phyloP scores from a whole-genome alignment of 2,329 filamentous ascomycete genomes.

The Penicillium freii region DNA sequence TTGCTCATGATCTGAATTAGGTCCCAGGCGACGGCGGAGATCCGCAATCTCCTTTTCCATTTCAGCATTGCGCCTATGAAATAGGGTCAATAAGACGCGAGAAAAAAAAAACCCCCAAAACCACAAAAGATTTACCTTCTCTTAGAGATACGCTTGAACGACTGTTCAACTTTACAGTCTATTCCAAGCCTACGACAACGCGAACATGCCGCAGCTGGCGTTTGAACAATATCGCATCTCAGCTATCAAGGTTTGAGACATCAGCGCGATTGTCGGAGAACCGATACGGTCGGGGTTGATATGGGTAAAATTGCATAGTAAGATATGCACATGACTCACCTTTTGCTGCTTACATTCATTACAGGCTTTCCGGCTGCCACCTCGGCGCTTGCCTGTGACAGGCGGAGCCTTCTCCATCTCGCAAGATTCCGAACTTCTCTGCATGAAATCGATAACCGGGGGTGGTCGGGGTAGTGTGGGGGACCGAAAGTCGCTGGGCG shows the following conservation, averaged over 20 bases:
- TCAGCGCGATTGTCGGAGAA: constrained; percentile 14
- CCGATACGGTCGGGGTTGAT: not conserved
- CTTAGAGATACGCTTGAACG: constrained; percentile 66
- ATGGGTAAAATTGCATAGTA: constrained; percentile 7
- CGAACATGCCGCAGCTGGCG: constrained; percentile 60
- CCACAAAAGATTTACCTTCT: constrained; percentile 38
- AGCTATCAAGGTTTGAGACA: constrained; percentile 45
- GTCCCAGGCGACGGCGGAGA: constrained; percentile 45
- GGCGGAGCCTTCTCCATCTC: constrained; percentile 43
- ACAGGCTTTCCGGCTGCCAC: constrained; percentile 54
- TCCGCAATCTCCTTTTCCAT: constrained; percentile 58
- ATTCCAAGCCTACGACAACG: constrained; percentile 62
- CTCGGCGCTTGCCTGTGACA: constrained; percentile 49
- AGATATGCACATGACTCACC: constrained; percentile 42
- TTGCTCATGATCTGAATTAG: constrained; percentile 31
- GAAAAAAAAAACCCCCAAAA: not conserved
- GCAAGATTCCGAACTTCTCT: constrained; percentile 34
- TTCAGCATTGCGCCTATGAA: constrained; percentile 58
- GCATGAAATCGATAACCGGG: constrained; percentile 31
- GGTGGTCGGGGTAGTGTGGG: constrained; percentile 33
- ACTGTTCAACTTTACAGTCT: constrained; percentile 63
- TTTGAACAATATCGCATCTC: constrained; percentile 64
- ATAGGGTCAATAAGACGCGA: constrained; percentile 11
- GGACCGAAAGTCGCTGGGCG: constrained; percentile 39
- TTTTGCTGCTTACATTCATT: constrained; percentile 69